Evolutionary conservation across 2,329 filamentous ascomycete species (phyloP).

Genomic region (Paradendryphiella salina): DNA sequence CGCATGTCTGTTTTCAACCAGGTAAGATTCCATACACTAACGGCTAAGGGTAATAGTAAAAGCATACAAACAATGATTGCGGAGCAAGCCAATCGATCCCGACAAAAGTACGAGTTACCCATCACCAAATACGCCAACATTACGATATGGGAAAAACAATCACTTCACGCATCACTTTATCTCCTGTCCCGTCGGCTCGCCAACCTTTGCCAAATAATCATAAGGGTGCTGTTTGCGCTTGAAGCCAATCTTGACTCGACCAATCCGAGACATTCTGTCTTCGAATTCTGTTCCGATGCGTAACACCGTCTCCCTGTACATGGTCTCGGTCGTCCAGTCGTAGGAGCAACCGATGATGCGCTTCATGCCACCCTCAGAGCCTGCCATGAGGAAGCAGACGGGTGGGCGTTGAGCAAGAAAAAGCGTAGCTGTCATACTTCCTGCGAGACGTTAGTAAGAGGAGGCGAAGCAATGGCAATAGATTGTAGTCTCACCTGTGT

Average conservation of each 20-base stretch:
- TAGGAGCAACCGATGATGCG: slow-evolving; percentile 53
- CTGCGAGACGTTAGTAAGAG: slow-evolving; percentile 20
- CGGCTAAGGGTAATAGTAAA: too few species aligned
- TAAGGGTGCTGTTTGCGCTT: slow-evolving; percentile 38
- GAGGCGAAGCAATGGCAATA: neutral
- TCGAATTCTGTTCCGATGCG: slow-evolving; percentile 48
- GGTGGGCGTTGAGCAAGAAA: slow-evolving; percentile 50
- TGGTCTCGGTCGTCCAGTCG: slow-evolving; percentile 48
- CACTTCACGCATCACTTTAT: neutral
- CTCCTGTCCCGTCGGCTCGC: slow-evolving; percentile 26
- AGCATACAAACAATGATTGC: too few species aligned
- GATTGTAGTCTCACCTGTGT: slow-evolving; percentile 37
- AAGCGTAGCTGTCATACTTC: slow-evolving; percentile 51
- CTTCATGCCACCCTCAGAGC: slow-evolving; percentile 53
- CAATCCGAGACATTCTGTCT: slow-evolving; percentile 42
- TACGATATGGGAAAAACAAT: neutral
- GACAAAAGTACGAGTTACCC: too few species aligned
- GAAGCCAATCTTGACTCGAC: slow-evolving; percentile 40
- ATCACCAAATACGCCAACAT: too few species aligned
- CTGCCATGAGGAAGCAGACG: slow-evolving; percentile 50
- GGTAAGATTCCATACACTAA: too few species aligned
- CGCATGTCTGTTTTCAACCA: too few species aligned
- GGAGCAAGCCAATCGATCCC: too few species aligned
- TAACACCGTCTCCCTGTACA: slow-evolving; percentile 52
- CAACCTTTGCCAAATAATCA: slow-evolving; percentile 32